Percentiles rank a stretch among this genome's conserved stretches.
Conservation (phyloP, 164 flowering plant species). For the Stephania japonica region DNA sequence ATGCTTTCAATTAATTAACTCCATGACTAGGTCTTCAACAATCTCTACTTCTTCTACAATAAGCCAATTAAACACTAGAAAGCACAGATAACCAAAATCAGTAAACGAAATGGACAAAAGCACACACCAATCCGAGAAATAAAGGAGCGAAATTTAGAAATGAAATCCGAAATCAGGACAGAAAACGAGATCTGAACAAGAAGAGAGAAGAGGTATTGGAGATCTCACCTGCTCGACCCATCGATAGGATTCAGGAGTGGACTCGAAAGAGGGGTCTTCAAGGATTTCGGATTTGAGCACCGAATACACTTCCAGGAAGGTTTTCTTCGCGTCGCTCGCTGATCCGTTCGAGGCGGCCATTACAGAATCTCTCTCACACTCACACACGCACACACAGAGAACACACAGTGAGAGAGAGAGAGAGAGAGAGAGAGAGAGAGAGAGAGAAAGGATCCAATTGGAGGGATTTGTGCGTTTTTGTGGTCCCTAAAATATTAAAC, state of each 20-base stretch:
- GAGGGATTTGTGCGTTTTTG: too few relatives aligned
- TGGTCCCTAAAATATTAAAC: too few relatives aligned
- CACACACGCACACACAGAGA: neutral
- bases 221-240: conserved; percentile 73
- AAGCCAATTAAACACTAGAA: neutral
- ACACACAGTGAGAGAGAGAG: neutral
- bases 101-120: neutral
- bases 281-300: conserved; percentile 79
- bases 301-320: conserved; percentile 54
- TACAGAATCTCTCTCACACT: too few relatives aligned
- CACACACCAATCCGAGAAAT: neutral
- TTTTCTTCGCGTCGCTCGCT: conserved; percentile 38
- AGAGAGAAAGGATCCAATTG: too few relatives aligned
- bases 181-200: neutral
- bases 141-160: neutral
- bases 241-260: conserved; percentile 60
- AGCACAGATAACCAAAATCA: neutral
- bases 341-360: conserved; percentile 22
- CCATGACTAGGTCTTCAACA: neutral
- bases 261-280: conserved; percentile 83
- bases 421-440: neutral
- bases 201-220: neutral
- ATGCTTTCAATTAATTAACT: neutral
- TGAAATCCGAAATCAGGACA: neutral
- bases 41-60: neutral